Percentiles rank a stretch among this genome's conserved stretches.
These are phyloP conservation scores for Leccinum pachyderme DNA, from an alignment of 1,284 basidiomycete species.

Conservation along the genomic window DNA sequence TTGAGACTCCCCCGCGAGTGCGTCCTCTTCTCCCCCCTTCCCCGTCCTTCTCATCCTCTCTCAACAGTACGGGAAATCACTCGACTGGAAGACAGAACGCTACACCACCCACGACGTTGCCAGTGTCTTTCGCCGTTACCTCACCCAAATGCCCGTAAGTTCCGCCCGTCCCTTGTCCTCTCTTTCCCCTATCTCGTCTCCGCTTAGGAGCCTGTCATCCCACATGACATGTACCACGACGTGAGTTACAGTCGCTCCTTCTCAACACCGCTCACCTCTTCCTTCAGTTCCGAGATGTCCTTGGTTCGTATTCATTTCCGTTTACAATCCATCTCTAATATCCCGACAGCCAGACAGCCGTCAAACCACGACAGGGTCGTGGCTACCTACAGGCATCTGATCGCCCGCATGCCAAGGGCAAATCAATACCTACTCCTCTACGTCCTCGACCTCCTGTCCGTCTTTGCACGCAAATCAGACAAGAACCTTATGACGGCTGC, in stretches of 20 bases:
- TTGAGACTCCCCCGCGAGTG: constrained; percentile 87
- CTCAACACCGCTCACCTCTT: constrained; percentile 18
- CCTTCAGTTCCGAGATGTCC: constrained; percentile 75
- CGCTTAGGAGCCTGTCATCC: constrained; percentile 86
- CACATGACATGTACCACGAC: constrained; percentile 82
- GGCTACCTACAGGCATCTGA: constrained; percentile 79
- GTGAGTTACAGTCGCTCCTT: constrained; percentile 46
- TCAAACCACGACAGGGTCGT: constrained; percentile 69
- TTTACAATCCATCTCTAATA: constrained; percentile 8
- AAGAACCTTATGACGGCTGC: constrained; percentile 95
- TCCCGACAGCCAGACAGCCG: constrained; percentile 56
- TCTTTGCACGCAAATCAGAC: constrained; percentile 88
- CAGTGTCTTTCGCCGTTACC: constrained; percentile 91
- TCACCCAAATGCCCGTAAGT: constrained; percentile 94
- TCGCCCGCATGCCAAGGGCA: constrained; percentile 79
- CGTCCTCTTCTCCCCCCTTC: constrained; percentile 31
- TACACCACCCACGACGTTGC: constrained; percentile 97
- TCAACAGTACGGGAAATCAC: constrained; percentile 83
- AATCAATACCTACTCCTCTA: constrained; percentile 96
- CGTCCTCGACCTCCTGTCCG: constrained; percentile 92
- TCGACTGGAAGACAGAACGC: constrained; percentile 84
- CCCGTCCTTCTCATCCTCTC: constrained; percentile 2
- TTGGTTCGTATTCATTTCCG: constrained; percentile 50
- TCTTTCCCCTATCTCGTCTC: constrained; percentile 5
- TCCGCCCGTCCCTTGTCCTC: constrained; percentile 13